Evolutionary conservation across 1,284 basidiomycete genomes (phyloP), one percentile per base, ranked within the genome.

Genomic region (Earliella scabrosa): DNA sequence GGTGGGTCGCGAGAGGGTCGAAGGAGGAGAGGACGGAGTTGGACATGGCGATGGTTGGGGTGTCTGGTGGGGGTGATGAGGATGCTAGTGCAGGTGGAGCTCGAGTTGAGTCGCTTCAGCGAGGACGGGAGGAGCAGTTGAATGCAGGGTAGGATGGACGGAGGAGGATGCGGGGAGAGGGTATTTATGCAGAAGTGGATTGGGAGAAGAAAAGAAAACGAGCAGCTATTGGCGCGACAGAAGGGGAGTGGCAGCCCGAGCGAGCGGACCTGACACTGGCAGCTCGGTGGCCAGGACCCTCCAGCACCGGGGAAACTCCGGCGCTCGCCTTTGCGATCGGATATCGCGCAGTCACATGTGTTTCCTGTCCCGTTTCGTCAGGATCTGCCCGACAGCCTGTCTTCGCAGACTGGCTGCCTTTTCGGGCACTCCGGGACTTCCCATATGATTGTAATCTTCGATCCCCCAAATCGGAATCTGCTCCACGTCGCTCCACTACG

Each of bases 1-100:
- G 82, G 68, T 87, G 82, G 27, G 74, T 77, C 18, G 78, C 81
- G 64, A 82, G 81, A 31, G 83, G 83, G 73, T 86, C 75, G 66
- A 86, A 86, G 26, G 78, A 78, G 26, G 75, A 70, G 62, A 80
- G 73, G 9, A 75, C 63, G 35, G 71, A 65, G 44, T 70, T 67
- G 41, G 73, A 71, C 73, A 75, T 73, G 59, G 57, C 52, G 59
- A 47, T 31, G 57, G 39, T 8, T 21, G 21, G 16, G 52, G n/a
- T n/a, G n/a, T n/a, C 20, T 18, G 38, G 26, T 16, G 36, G 45
- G 32, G 16, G 49, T 11, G 55, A 23, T 13, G 27, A 27, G 47
- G 32, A 13, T 23, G 20, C 18, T 14, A 36, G 35, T 29, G 53
- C 11, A 31, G 43, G 32, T 44, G 38, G 21, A 35, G 39, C 38